Base-by-base conservation (phyloP, 345 rosid species). In the Ricinus communis region DNA sequence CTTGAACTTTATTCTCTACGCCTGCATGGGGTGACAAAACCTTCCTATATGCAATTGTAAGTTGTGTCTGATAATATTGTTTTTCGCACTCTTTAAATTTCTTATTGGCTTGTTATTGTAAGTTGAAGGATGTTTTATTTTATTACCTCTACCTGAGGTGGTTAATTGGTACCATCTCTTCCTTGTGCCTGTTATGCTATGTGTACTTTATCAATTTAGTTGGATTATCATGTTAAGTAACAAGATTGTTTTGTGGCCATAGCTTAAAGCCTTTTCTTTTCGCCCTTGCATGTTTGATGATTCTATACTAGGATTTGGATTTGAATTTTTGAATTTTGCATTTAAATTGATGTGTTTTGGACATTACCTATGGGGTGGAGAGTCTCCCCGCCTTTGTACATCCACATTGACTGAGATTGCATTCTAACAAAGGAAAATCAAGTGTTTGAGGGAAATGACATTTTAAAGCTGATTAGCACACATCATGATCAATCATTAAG, bases 1-100 rank as follows among this genome's bases (percentile, higher is more conserved):
- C 16, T 38, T 73, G 73, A 80, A 68, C 49, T 38, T 16, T 16
- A 1, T 2, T 41, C 38, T 36, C 52, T 74, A 68, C 67, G 70
- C 52, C 75, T 72, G 70, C 52, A 22, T 19, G 6, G 13, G 53
- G 60, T 21, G 33, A 6, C 5, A 4, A 58, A 24, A 52, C 15
- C 14, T 33, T 11, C 18, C 46, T 15, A 18, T 21, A 22, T 40
- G 25, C 33, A 14, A 36, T 67, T 33, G 19, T 18, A 53, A 36
- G 47, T 2, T 67, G 27, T 22, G 52, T 25, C 18, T n/a, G 25
- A 21, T 7, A 27, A 1, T 1, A 14, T n/a, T 53, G 30, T 8
- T 22, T 33, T 31, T 21, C 10, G 19, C 13, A 7, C 31, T 2
- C n/a, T n/a, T 2, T 1, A 66, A 31, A 24, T 52, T 36, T 24